Evolutionary conservation across 2,329 filamentous ascomycete species (phyloP).

Genomic region (Diaporthe sp.): DNA sequence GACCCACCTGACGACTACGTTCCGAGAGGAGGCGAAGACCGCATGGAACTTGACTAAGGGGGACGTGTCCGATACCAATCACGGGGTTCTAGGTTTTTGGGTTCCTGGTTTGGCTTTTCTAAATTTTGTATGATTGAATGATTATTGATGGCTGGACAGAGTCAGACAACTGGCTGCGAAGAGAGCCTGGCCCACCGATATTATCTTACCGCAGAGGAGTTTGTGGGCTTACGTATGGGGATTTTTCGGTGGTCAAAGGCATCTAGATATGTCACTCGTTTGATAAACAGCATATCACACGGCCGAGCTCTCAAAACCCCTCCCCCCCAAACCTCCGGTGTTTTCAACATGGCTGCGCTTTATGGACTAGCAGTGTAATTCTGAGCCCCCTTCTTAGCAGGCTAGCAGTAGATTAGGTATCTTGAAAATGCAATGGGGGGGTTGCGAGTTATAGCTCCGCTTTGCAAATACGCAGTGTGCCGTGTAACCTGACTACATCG

Average conservation of each 20-base stretch:
- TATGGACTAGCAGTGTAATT: too few species aligned
- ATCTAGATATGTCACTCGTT: background rate
- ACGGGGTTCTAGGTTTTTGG: background rate
- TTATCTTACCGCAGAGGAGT: background rate
- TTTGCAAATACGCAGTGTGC: background rate
- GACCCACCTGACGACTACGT: too few species aligned
- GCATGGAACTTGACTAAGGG: background rate
- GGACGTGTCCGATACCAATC: background rate
- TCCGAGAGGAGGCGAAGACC: background rate
- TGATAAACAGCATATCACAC: background rate
- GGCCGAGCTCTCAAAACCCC: background rate
- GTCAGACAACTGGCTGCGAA: background rate
- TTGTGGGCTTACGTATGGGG: background rate
- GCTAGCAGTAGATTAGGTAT: too few species aligned
- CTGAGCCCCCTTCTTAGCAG: too few species aligned
- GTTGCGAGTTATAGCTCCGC: too few species aligned
- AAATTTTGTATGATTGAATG: too few species aligned
- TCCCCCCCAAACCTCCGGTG: background rate
- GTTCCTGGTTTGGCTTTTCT: background rate
- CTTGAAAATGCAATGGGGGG: too few species aligned
- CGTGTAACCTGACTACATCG: background rate
- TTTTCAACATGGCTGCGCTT: background rate
- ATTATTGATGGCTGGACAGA: background rate
- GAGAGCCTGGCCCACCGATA: background rate
- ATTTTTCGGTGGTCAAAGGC: background rate